Base-by-base conservation (phyloP, 2,329 filamentous ascomycete species). In the Talaromyces sp. region DNA sequence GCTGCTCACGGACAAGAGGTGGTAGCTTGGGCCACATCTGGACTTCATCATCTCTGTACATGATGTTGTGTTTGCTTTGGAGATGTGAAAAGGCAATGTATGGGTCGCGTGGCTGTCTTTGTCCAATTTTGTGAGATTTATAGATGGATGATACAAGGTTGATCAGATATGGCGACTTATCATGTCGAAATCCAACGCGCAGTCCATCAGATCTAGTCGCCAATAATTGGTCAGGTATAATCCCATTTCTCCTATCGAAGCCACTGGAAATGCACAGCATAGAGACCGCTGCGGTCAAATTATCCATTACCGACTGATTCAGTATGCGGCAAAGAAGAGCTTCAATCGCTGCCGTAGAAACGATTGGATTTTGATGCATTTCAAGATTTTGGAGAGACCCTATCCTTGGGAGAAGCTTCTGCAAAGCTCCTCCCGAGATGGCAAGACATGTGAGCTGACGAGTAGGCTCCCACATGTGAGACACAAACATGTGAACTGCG, bases 401-500 rank as follows among this genome's bases (percentile, higher is more conserved):
- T 9, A 47, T 25, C 10, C 44, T 47, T n/a, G 22, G 4, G 13
- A 39, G 33, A 33, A 62, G 32, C 28, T 36, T 30, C n/a, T 57
- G 28, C 44, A 62, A 57, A 39, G 61, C 61, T 30, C 39, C 13
- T 39, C 57, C 61, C 5, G 57, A 47, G 7, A 62, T 56, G 1
- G 39, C 30, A 56, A 62, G 53, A 55, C 53, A 62, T 30, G 61
- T 62, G 22, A 62, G 30, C n/a, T 60, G 57, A 30, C 61, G 57
- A 19, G 51, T 33, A 2, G 61, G 61, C 33, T 62, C 51, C 61
- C 61, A 62, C 28, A 28, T 55, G 15, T 55, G 19, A 32, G 39
- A 25, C 28, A 62, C 39, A 47, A 60, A 59, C 61, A 62, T 62
- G 17, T 52, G 52, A 22, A 62, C 51, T 13, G 58, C 30, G 9